Conservation (phyloP, 2,329 filamentous ascomycete genomes). For the Phaeoacremonium minimum region DNA sequence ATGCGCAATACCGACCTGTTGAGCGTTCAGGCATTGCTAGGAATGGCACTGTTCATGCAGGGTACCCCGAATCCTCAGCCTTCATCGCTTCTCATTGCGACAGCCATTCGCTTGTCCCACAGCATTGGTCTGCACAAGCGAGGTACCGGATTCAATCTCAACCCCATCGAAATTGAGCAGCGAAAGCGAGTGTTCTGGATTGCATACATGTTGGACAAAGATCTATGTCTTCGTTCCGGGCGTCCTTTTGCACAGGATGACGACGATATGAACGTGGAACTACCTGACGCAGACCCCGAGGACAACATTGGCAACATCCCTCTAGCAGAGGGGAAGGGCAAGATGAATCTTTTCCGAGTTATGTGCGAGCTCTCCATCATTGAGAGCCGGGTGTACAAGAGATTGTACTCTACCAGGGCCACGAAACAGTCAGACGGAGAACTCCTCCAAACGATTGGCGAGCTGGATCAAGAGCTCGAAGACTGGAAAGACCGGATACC, state of each 20-base stretch:
- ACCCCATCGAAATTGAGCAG: conserved; percentile 91
- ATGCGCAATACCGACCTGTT: conserved; percentile 95
- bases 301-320: conserved; percentile 96
- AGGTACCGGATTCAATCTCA: conserved; percentile 88
- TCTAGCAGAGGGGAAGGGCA: conserved; percentile 80
- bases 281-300: conserved; percentile 83
- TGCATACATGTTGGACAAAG: conserved; percentile 62
- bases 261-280: conserved; percentile 86
- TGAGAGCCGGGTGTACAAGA: conserved; percentile 90
- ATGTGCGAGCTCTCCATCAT: conserved; percentile 92
- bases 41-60: conserved; percentile 92
- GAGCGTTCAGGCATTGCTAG: conserved; percentile 88
- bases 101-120: conserved; percentile 85
- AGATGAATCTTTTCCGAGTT: conserved; percentile 89
- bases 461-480: conserved; percentile 84
- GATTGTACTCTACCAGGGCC: conserved; percentile 87
- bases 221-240: conserved; percentile 55
- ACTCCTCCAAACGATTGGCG: conserved; percentile 89
- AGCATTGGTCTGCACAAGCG: conserved; percentile 94
- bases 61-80: conserved; percentile 96
- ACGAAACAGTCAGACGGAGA: conserved; percentile 90
- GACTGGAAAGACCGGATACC: conserved; percentile 96
- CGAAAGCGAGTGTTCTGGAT: conserved; percentile 65
- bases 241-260: conserved; percentile 59
- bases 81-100: conserved; percentile 83